phyloP scores from a whole-genome alignment of 495 filamentous ascomycete genomes.

The Penicillium canariense region DNA sequence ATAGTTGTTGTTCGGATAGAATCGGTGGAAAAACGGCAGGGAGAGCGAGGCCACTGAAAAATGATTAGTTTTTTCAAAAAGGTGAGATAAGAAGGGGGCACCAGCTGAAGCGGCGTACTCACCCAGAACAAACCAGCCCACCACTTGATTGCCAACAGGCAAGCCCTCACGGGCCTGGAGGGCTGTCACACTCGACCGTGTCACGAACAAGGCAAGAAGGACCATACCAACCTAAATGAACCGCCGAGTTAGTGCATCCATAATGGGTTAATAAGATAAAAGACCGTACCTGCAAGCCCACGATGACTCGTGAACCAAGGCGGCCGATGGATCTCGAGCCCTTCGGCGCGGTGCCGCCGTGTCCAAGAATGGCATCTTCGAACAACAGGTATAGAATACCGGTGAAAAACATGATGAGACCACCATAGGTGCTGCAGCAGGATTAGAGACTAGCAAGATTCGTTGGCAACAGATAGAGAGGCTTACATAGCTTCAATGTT shows the following conservation, averaged over 20 bases:
- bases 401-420: slow-evolving; percentile 71
- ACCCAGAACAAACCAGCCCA: slow-evolving; percentile 85
- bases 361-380: slow-evolving; percentile 63
- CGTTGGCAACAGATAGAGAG: background rate
- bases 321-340: slow-evolving; percentile 33
- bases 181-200: slow-evolving; percentile 74
- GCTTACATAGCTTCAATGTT: slow-evolving; percentile 73
- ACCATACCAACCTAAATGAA: slow-evolving; percentile 68
- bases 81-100: background rate
- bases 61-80: slow-evolving; percentile 6
- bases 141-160: slow-evolving; percentile 82
- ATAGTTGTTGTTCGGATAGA: slow-evolving; percentile 83
- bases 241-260: background rate
- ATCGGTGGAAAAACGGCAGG: slow-evolving; percentile 75
- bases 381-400: slow-evolving; percentile 80
- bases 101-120: too few species aligned
- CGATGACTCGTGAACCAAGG: slow-evolving; percentile 51
- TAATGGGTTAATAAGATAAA: background rate
- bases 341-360: slow-evolving; percentile 9
- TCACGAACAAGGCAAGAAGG: slow-evolving; percentile 79
- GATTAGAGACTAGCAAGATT: slow-evolving; percentile 24
- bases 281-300: slow-evolving; percentile 52
- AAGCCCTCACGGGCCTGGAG: slow-evolving; percentile 84
- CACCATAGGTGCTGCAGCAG: slow-evolving; percentile 64
- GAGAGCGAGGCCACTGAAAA: slow-evolving; percentile 66